Percentiles rank a stretch among this genome's conserved stretches.
These are phyloP conservation scores for Phialemonium atrogriseum DNA, from an alignment of 2,329 filamentous ascomycete species.

Conservation along the genomic window DNA sequence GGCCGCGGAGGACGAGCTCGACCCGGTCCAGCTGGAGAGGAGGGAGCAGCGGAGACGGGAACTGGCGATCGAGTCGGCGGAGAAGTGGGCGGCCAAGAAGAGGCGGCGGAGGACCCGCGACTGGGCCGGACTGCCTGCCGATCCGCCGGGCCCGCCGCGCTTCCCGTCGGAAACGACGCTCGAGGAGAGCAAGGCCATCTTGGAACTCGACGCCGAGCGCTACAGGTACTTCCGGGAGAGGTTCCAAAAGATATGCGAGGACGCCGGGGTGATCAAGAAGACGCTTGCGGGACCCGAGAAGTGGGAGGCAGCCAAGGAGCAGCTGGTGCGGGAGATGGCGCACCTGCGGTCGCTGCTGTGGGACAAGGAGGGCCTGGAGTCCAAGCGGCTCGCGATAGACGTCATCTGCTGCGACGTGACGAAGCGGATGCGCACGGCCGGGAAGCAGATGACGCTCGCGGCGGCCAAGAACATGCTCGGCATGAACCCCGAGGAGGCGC, in stretches of 20 bases:
- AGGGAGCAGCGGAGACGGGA: constrained; percentile 43
- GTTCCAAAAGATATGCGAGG: constrained; percentile 63
- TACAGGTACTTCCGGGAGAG: constrained; percentile 59
- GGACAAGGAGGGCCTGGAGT: constrained; percentile 49
- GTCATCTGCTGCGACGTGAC: constrained; percentile 76
- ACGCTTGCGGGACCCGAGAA: constrained; percentile 62
- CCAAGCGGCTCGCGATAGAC: constrained; percentile 63
- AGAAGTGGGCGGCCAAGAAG: constrained; percentile 55
- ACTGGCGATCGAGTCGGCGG: constrained; percentile 50
- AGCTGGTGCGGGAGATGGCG: constrained; percentile 54
- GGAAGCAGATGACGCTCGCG: constrained; percentile 60
- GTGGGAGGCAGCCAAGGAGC: constrained; percentile 65
- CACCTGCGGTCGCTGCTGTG: constrained; percentile 58
- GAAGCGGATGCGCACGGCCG: constrained; percentile 61
- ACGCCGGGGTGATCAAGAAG: constrained; percentile 64
- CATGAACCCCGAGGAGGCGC: constrained; percentile 35
- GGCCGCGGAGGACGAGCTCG: constrained; percentile 38
- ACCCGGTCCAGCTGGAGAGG: too few species aligned
- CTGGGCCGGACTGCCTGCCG: constrained; percentile 60
- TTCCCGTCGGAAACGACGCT: constrained; percentile 80
- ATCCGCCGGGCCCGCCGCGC: constrained; percentile 59
- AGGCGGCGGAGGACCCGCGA: constrained; percentile 59
- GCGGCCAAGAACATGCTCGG: constrained; percentile 59
- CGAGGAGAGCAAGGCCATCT: constrained; percentile 64
- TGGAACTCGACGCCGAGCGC: constrained; percentile 52